Evolutionary conservation across 2,329 filamentous ascomycete species (phyloP), one percentile per base, ranked within the genome.

Genomic region (Xylaria sp.): DNA sequence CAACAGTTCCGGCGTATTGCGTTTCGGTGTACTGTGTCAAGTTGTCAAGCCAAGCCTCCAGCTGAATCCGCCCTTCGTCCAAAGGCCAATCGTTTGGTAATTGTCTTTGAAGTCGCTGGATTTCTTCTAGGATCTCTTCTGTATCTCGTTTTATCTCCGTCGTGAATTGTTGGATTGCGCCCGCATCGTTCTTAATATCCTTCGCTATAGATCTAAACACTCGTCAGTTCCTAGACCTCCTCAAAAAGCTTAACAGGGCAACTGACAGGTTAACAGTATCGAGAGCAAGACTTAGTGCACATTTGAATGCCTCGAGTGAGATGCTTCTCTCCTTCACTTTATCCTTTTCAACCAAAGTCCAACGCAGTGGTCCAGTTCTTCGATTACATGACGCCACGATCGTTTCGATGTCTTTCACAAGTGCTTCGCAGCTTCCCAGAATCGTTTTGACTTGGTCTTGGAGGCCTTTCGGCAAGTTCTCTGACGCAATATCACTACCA

Each of bases 291-390:
- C 21, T 55, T 4, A 60, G 25, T 0, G 37, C 28, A 21, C 53
- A 35, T 15, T 57, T 61, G 31, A 57, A 42, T 2, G 53, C 52
- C 19, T 61, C 45, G 2, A 61, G 53, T 4, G 46, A 52, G 21
- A 11, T 14, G 28, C 33, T 61, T 33, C 46, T 35, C 11, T 37
- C 28, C 23, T 14, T 40, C n/a, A 52, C 53, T 2, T 31, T 61
- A 0, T 61, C 46, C 40, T 61, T 61, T n/a, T 52, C 40, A 4
- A 47, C 1, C 4, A 57, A 17, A 2, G 46, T 57, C 52, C 47
- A 52, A 2, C 52, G 46, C 28, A 61, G 37, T 4, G 33, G 21
- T 15, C 59, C 31, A 15, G 59, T 4, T 37, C 21, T 50, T 5
- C 46, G 28, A 15, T 21, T 19, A 25, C 58, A 61, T 3, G 21